A percentile compares a stretch with the other conserved stretches of the same genome.
Conservation (phyloP, 106 monocot genomes). For the Allium fistulosum region DNA sequence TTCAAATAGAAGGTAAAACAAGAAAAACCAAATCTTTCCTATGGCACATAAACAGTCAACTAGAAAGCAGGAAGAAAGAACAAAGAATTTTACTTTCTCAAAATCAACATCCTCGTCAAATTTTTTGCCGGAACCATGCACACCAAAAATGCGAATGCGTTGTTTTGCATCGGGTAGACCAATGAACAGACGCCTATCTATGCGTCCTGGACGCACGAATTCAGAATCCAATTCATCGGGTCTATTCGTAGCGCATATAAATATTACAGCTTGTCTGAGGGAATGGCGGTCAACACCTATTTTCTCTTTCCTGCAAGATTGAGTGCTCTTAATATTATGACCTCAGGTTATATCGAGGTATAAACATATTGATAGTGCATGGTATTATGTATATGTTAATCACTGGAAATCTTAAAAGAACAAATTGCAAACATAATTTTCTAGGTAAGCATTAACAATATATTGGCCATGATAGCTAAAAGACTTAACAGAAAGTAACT, state of each 20-base stretch:
- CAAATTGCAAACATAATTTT: no score
- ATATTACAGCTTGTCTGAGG: constrained; percentile 80
- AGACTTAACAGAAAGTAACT: no score
- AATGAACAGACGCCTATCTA: constrained; percentile 71
- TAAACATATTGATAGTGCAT: no score
- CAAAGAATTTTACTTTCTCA: constrained; percentile 28
- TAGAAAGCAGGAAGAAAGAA: not conserved
- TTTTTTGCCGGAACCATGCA: constrained; percentile 69
- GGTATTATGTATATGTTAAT: no score
- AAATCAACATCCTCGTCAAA: constrained; percentile 70
- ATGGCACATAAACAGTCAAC: not conserved
- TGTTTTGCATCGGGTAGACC: constrained; percentile 84
- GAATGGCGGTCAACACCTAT: constrained; percentile 77
- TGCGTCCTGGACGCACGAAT: constrained; percentile 66
- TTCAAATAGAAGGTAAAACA: no score
- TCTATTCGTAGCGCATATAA: constrained; percentile 86
- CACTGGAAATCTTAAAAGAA: no score
- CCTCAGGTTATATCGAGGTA: no score
- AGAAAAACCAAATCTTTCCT: no score
- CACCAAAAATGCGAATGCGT: constrained; percentile 59
- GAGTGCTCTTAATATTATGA: not conserved
- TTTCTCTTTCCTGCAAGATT: constrained; percentile 63
- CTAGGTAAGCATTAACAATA: no score
- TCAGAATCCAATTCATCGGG: constrained; percentile 83
- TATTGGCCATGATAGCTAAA: no score